Evolutionary conservation across 148 eudicot species (phyloP), one percentile per base, ranked within the genome.

Genomic region (Beta vulgaris): DNA sequence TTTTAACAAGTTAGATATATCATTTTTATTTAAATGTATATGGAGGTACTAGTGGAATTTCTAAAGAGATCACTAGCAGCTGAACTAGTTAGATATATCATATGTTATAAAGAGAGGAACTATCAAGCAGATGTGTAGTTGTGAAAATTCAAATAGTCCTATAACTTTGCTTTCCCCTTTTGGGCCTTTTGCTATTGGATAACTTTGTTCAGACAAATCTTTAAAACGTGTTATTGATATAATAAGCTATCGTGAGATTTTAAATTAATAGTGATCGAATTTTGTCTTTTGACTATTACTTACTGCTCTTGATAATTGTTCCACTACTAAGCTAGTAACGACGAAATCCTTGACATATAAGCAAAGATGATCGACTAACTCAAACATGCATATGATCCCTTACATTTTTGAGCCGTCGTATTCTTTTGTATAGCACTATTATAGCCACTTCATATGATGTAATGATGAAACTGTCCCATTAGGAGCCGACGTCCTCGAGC

Each of bases 401-500:
- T 32, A 62, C 1, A 31, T 7, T 6, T 62, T 62, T 1, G 21
- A 32, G 42, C 42, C 67, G 67, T 62, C 42, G 10, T 62, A 32
- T 11, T 60, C 65, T 59, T 28, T 55, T 12, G 49, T 23, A 54
- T 49, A 49, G 55, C 55, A 49, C 55, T 8, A 49, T 49, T 12
- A 1, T 49, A n/a, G n/a, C n/a, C n/a, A n/a, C n/a, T n/a, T n/a
- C n/a, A n/a, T n/a, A 62, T 31, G 8, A 62, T 37, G 62, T 28
- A 57, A 57, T 57, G 62, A 57, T 57, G 62, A 25, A 57, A 26
- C 4, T 57, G 62, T 57, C 40, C 36, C 26, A 64, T 64, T 23
- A 64, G 57, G 32, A 57, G 32, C 14, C 72, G 28, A 44, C 23
- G 51, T 29, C 72, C 78, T 75, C 72, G 78, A 75, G 78, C 78